Conservation (phyloP, 495 filamentous ascomycete genomes). For the Chaetomium tenue region DNA sequence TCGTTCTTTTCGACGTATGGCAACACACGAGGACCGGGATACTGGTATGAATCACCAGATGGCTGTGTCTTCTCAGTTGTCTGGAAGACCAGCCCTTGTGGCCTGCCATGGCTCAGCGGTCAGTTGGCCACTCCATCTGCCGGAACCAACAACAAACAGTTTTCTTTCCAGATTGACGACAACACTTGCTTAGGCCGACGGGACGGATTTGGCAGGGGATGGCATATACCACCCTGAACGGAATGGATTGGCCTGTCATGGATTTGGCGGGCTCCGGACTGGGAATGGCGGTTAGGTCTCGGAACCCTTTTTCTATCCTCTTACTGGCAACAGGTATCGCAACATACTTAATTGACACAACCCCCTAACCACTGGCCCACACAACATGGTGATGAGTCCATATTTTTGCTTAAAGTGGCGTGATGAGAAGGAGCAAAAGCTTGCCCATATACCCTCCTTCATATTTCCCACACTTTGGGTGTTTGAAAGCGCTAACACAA, state of each 20-base stretch:
- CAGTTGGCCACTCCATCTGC: not conserved
- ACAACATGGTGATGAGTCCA: not conserved
- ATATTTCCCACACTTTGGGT: too few relatives aligned
- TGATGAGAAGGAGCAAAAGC: too few relatives aligned
- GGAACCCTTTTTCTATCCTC: not conserved
- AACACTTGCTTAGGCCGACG: not conserved
- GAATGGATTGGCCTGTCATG: not conserved
- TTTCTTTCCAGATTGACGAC: not conserved
- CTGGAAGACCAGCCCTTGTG: constrained; percentile 2
- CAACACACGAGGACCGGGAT: not conserved
- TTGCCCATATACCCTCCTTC: not conserved
- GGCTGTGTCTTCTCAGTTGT: constrained; percentile 12
- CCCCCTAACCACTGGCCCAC: not conserved
- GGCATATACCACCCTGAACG: too few relatives aligned
- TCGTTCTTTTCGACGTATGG: constrained; percentile 8
- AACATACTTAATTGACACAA: constrained; percentile 1
- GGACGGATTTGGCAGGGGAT: not conserved
- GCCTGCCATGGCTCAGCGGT: not conserved
- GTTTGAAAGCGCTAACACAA: too few relatives aligned
- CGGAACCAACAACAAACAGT: not conserved
- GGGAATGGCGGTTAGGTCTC: not conserved
- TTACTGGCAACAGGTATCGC: not conserved
- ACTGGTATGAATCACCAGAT: not conserved
- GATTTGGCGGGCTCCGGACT: not conserved
- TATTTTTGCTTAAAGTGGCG: too few relatives aligned